Base-by-base conservation (phyloP, 495 filamentous ascomycete genomes). In the Penicillium daleae region DNA sequence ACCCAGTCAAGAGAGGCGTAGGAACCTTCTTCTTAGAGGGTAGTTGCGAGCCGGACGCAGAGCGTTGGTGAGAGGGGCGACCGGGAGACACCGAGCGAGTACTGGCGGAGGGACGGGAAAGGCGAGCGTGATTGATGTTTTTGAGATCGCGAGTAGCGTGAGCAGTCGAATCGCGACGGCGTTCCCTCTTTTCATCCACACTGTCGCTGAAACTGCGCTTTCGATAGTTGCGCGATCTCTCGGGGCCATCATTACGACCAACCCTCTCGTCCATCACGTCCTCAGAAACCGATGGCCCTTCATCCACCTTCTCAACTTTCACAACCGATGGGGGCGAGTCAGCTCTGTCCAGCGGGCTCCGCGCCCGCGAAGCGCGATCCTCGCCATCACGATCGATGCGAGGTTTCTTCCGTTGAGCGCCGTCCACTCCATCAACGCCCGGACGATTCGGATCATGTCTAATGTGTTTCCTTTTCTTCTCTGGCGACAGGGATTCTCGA, bases 401-500 rank as follows among this genome's bases (percentile, higher is more conserved):
- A 46, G 74, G 71, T 66, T 71, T 75, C 66, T 79, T 79, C 62
- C 73, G 75, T 50, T 84, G 82, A 12, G 22, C 7, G 7, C 54
- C 37, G 19, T 56, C 54, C n/a, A 56, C 84, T 63, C 82, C 83
- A 70, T 89, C 87, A 55, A 75, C 64, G 48, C 68, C 65, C 22
- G 59, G 76, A 57, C 73, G 78, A 68, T 72, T 69, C 49, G 76
- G 72, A 69, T 90, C 88, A 72, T 90, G 85, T 66, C 89, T 87
- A 69, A 92, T 87, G 55, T 75, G 72, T 74, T 91, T 91, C 32
- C 85, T 83, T 62, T 83, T 82, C 72, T 90, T 90, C 58, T 88
- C 86, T 2, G 87, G 86, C 24, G 87, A 88, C 66, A 87, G 71
- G 44, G 87, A 87, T 67, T 91, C 86, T 60, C 90, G 90, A 40